phyloP scores from a whole-genome alignment of 495 filamentous ascomycete genomes.

The Penicillium angulare region DNA sequence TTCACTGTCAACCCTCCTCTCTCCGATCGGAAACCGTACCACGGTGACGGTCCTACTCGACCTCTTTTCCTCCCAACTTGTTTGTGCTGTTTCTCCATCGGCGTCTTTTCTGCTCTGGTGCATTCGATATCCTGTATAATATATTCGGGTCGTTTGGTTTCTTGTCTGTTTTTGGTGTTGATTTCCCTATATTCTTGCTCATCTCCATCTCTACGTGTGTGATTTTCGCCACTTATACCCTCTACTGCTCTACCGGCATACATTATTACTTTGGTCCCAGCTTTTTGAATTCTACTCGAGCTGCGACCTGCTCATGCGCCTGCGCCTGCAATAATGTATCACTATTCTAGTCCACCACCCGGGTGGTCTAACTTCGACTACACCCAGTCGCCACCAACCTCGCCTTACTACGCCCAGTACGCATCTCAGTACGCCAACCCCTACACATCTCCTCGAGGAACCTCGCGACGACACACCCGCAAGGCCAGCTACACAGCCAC shows the following conservation, averaged over 20 bases:
- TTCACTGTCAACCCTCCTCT: constrained; percentile 42
- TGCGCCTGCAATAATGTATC: constrained; percentile 52
- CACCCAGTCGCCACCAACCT: constrained; percentile 50
- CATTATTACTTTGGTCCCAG: constrained; percentile 8
- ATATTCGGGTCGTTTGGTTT: constrained; percentile 37
- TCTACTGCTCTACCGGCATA: constrained; percentile 1
- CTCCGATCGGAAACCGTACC: constrained; percentile 44
- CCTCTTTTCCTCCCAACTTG: constrained; percentile 10
- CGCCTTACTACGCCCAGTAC: constrained; percentile 50
- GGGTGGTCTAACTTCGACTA: constrained; percentile 53
- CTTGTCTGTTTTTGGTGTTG: constrained; percentile 25
- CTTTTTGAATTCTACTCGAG: constrained; percentile 1
- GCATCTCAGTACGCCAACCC: constrained; percentile 42
- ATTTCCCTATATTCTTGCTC: constrained; percentile 2
- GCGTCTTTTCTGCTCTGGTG: constrained; percentile 41
- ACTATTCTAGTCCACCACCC: constrained; percentile 46
- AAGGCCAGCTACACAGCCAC: constrained; percentile 48
- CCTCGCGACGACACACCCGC: constrained; percentile 44
- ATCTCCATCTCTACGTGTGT: neutral
- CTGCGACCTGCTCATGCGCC: constrained; percentile 15
- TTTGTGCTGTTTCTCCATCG: constrained; percentile 20
- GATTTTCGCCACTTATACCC: neutral
- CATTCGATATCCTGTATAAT: constrained; percentile 52
- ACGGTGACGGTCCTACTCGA: constrained; percentile 45
- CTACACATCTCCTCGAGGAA: constrained; percentile 37